A percentile compares a stretch with the other conserved stretches of the same genome.
Conservation (phyloP, 176 grass and related monocot species). For the Hordeum marinum region DNA sequence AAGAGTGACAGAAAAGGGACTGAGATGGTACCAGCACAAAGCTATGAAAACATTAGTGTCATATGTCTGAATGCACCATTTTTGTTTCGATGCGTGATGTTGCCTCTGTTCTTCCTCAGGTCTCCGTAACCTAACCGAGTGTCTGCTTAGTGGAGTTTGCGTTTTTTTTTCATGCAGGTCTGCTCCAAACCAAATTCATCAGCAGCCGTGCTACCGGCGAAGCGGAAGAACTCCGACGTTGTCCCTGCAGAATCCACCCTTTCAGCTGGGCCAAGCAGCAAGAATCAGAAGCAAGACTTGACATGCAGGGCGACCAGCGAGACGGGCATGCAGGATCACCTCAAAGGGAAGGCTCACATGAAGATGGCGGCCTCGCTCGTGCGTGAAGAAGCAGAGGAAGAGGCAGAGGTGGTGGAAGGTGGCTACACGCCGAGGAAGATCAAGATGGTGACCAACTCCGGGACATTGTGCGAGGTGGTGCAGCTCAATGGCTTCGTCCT, state of each 20-base stretch:
- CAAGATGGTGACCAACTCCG: background rate
- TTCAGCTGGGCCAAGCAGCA: background rate
- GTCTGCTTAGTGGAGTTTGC: background rate
- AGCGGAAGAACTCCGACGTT: background rate
- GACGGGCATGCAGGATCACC: slow-evolving; percentile 24
- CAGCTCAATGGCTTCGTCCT: slow-evolving; percentile 45
- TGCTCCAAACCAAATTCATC: background rate
- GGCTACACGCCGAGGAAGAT: slow-evolving; percentile 9
- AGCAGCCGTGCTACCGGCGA: background rate
- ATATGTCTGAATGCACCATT: background rate
- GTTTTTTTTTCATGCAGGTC: background rate
- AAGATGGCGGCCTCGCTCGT: background rate
- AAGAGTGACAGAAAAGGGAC: background rate
- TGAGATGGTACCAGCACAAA: background rate
- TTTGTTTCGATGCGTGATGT: background rate
- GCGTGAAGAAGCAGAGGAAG: background rate
- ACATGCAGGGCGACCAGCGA: background rate
- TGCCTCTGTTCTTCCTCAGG: background rate
- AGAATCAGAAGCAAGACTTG: slow-evolving; percentile 11
- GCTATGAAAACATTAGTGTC: background rate
- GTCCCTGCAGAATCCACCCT: background rate
- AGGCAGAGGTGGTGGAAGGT: background rate
- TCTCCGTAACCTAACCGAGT: background rate
- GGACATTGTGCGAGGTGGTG: background rate
- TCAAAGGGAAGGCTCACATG: slow-evolving; percentile 18